A percentile compares a stretch with the other conserved stretches of the same genome.
phyloP scores from a whole-genome alignment of 1,139 yeast species.

The Lodderomyces elongisporus region DNA sequence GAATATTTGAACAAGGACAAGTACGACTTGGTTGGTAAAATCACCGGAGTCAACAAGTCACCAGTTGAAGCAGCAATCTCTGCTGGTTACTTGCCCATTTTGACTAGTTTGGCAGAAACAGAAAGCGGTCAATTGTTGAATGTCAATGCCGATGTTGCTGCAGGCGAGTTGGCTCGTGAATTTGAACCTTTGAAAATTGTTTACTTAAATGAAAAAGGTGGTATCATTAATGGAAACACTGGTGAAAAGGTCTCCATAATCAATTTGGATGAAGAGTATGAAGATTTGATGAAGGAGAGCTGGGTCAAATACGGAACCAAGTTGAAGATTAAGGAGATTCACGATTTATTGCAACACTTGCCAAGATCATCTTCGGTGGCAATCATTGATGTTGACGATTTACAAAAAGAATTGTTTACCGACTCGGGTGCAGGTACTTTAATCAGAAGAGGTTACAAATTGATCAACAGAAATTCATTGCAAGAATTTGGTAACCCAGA shows the following conservation, averaged over 20 bases:
- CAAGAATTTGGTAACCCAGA: conserved; percentile 75
- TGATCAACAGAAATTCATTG: conserved; percentile 64
- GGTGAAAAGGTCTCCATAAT: conserved; percentile 87
- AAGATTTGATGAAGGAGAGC: conserved; percentile 79
- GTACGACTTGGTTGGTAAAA: conserved; percentile 89
- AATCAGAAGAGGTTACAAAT: conserved; percentile 94
- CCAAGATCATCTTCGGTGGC: conserved; percentile 98
- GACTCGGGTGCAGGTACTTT: conserved; percentile 99
- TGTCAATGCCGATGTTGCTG: conserved; percentile 98
- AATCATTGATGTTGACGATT: conserved; percentile 87
- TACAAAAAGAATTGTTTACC: conserved; percentile 95
- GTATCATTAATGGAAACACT: conserved; percentile 86
- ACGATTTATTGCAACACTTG: conserved; percentile 84
- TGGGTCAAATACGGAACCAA: conserved; percentile 99
- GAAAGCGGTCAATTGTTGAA: conserved; percentile 93
- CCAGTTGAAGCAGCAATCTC: conserved; percentile 93
- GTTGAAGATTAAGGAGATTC: conserved; percentile 91
- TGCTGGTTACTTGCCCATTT: conserved; percentile 94
- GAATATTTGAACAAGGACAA: conserved; percentile 86
- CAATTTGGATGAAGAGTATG: conserved; percentile 94
- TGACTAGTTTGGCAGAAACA: conserved; percentile 95
- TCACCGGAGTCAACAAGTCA: conserved; percentile 78
- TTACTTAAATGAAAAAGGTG: conserved; percentile 95
- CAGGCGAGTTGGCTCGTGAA: conserved; percentile 95
- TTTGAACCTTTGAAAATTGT: conserved; percentile 96